Base-by-base conservation (phyloP, 2,329 filamentous ascomycete species). In the Emergomyces pasteurianus region DNA sequence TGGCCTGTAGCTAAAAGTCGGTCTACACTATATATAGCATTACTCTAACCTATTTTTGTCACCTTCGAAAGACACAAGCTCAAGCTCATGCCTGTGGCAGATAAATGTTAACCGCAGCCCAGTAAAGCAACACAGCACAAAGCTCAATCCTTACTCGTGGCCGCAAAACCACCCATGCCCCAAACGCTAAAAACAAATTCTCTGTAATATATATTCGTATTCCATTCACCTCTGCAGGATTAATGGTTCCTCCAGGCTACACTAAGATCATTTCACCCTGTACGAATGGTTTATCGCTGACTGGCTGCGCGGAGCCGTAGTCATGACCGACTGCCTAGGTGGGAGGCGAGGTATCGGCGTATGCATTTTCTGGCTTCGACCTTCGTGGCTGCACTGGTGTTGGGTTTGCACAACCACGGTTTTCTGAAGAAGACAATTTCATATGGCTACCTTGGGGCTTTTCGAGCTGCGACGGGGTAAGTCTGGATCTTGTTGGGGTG, bases 161-260 rank as follows among this genome's bases (percentile, higher is more conserved):
- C 46, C 42, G 18, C 42, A 46, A 52, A 34, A 34, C 7, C 28
- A 49, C 46, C 23, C 3, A 49, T 49, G 21, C 21, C 21, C 23
- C 21, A 49, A 49, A 49, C 12, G 4, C 23, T 49, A 52, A 34
- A 52, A 34, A 2, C 16, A 10, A 52, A 40, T 12, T 10, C 2
- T n/a, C 10, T n/a, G 3, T 54, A 23, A 38, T 21, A 23, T 9
- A 23, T 3, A 40, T 16, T n/a, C 50, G 21, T 31, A 50, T 34
- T 54, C n/a, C 10, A 38, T 54, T 38, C 34, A 38, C 34, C 52
- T 10, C 10, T 40, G 34, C 34, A 34, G 16, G n/a, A 18, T 5
- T 74, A 68, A 8, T 71, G 69, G 53, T 71, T 70, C 72, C 72
- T 74, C 53, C 59, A 65, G 46, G 49, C 21, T 46, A 74, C 64